Evolutionary conservation across 257 asterid genomes (phyloP).

Genomic region (Thymus quinquecostatus): DNA sequence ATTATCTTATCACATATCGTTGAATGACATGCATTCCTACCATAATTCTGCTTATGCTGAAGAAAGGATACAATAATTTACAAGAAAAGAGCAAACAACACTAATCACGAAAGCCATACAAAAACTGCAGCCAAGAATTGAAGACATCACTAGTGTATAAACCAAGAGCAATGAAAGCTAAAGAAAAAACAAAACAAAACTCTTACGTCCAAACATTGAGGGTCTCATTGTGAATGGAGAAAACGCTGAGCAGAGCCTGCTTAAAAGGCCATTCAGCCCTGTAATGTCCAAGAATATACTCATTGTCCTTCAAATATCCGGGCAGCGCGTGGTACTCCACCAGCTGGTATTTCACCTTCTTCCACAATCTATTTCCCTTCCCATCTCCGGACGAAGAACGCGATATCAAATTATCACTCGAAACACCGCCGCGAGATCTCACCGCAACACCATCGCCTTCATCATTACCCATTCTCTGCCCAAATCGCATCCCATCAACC

Average conservation of each 20-base stretch:
- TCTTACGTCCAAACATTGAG: constrained; percentile 98
- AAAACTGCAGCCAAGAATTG: neutral
- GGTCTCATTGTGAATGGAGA: constrained; percentile 93
- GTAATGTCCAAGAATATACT: constrained; percentile 75
- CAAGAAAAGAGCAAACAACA: neutral
- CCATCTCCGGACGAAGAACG: constrained; percentile 42
- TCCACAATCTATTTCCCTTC: constrained; percentile 80
- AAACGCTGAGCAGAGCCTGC: constrained; percentile 79
- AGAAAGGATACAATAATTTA: constrained; percentile 1
- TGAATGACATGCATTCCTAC: neutral
- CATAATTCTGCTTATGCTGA: constrained; percentile 1
- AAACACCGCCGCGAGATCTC: constrained; percentile 23
- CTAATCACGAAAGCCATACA: neutral
- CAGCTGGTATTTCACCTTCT: constrained; percentile 88
- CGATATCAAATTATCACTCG: constrained; percentile 38
- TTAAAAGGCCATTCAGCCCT: constrained; percentile 92
- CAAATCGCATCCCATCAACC: constrained; percentile 5
- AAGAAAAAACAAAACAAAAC: constrained; percentile 3
- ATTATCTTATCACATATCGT: neutral
- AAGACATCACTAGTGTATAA: constrained; percentile 14
- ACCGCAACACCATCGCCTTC: constrained; percentile 34
- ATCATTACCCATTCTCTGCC: constrained; percentile 56
- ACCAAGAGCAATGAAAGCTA: neutral
- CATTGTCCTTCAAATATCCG: constrained; percentile 92
- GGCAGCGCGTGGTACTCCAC: constrained; percentile 96